Evolutionary conservation across 2,329 filamentous ascomycete genomes (phyloP).

Genomic region (Colletotrichum zoysiae): DNA sequence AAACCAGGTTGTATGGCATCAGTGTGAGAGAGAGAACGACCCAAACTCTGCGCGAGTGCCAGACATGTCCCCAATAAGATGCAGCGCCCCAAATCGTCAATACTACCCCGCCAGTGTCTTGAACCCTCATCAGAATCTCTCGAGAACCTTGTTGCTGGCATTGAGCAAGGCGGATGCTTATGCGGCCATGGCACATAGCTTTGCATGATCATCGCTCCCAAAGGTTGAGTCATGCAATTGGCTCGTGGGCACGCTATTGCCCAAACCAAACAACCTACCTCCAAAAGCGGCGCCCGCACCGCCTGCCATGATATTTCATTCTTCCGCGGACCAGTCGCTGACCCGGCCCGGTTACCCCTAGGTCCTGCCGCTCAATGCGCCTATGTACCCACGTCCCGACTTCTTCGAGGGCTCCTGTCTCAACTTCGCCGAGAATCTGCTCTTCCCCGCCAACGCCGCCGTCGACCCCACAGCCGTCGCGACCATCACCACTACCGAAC

Average conservation of each 20-base stretch:
- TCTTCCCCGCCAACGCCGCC: conserved; percentile 75
- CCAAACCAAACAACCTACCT: background rate
- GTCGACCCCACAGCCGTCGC: conserved; percentile 73
- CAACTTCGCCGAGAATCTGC: conserved; percentile 95
- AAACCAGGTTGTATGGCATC: conserved; percentile 21
- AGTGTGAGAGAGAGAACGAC: conserved; percentile 19
- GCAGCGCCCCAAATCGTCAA: conserved; percentile 23
- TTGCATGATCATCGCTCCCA: conserved; percentile 27
- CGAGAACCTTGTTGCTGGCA: conserved; percentile 22
- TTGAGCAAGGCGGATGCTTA: conserved; percentile 17
- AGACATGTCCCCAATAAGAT: conserved; percentile 6
- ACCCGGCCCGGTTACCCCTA: conserved; percentile 50
- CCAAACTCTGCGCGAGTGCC: conserved; percentile 34
- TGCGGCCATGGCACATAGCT: conserved; percentile 10
- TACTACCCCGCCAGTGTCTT: conserved; percentile 37
- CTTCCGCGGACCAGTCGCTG: conserved; percentile 25
- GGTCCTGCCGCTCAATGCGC: conserved; percentile 75
- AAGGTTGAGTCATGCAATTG: conserved; percentile 29
- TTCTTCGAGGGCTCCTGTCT: conserved; percentile 86
- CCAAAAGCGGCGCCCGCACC: conserved; percentile 1
- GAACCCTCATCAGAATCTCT: conserved; percentile 34
- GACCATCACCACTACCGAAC: conserved; percentile 85
- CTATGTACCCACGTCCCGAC: conserved; percentile 87
- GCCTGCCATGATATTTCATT: conserved; percentile 8
- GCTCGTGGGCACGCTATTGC: conserved; percentile 13